These are phyloP conservation scores for Solanum rostratum DNA, from an alignment of 257 asterid species.

Conservation along the genomic window DNA sequence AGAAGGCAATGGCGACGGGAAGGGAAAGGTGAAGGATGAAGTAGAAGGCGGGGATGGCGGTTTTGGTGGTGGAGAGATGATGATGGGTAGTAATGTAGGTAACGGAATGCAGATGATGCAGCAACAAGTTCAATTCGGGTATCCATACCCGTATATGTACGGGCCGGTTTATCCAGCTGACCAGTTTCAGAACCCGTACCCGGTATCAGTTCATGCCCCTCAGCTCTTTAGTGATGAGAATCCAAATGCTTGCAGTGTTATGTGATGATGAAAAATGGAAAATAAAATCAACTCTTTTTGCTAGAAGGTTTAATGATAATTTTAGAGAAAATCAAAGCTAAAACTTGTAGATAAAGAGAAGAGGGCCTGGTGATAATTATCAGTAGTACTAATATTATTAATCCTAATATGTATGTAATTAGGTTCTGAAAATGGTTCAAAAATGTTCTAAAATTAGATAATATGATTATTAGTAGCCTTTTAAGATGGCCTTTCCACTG, in stretches of 20 bases:
- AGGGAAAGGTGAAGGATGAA: background rate
- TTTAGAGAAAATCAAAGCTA: background rate
- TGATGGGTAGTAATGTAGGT: constrained; percentile 5
- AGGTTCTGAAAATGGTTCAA: background rate
- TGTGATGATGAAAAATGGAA: constrained; percentile 21
- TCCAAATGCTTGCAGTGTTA: constrained; percentile 37
- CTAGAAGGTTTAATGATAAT: background rate
- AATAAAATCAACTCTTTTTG: background rate
- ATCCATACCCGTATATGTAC: constrained; percentile 21
- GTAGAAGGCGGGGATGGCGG: background rate
- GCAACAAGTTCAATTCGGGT: constrained; percentile 7
- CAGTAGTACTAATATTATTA: background rate
- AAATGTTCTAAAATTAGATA: background rate
- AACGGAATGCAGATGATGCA: constrained; percentile 8
- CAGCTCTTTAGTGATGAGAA: constrained; percentile 42
- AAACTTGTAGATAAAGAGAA: background rate
- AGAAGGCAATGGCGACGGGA: background rate
- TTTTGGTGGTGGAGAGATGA: background rate
- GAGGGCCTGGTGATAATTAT: background rate
- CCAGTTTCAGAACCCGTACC: constrained; percentile 22
- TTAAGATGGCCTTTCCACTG: background rate
- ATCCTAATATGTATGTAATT: background rate
- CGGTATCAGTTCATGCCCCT: constrained; percentile 19
- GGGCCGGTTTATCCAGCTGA: constrained; percentile 27
- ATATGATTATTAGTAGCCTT: background rate